Base-by-base conservation (phyloP, 495 filamentous ascomycete genomes). In the Podospora anserina region DNA sequence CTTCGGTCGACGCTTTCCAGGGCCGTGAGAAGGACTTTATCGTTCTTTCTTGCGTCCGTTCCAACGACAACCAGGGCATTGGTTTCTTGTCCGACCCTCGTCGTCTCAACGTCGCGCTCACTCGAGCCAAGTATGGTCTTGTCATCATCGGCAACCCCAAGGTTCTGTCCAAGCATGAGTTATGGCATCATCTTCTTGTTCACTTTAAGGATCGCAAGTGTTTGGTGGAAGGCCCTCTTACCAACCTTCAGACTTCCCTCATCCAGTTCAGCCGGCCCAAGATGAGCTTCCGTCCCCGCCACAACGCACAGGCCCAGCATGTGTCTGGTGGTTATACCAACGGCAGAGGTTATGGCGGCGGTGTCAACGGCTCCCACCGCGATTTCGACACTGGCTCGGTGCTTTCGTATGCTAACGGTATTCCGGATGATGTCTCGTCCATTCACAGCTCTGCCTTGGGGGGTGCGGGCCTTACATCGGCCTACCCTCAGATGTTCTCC, bases 21-120 rank as follows among this genome's bases (percentile, higher is more conserved):
- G 95, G 95, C 20, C 91, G 95, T 80, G 95, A 99, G 81, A 99
- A 99, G 82, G 95, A 99, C 73, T 99, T 96, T 76, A 98, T 99
- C 70, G 94, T 99, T 30, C 85, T 98, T 15, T 99, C 95, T 65
- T 99, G 95, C 78, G 95, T 99, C 61, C 93, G 95, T 75, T 97
- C 94, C 71, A 99, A 99, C 72, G 96, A 98, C 72, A 96, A 99
- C 76, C 95, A 99, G 80, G 95, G 95, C 70, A 98, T 99, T 75
- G 95, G 95, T 79, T 99, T 99, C 85, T 86, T 99, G 82, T 97
- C 94, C 69, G 95, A 99, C 72, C 95, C 95, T 57, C 92, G 95
- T 71, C 96, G 95, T 84, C 89, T 99, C 72, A 99, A 99, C 76
- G 95, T 99, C n/a, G 95, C 95, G 18, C 87, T 99, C 63, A 99